A percentile compares a stretch with the other conserved stretches of the same genome.
Evolutionary conservation across 164 flowering plant species (phyloP).

Genomic region (Vitis cinerea): DNA sequence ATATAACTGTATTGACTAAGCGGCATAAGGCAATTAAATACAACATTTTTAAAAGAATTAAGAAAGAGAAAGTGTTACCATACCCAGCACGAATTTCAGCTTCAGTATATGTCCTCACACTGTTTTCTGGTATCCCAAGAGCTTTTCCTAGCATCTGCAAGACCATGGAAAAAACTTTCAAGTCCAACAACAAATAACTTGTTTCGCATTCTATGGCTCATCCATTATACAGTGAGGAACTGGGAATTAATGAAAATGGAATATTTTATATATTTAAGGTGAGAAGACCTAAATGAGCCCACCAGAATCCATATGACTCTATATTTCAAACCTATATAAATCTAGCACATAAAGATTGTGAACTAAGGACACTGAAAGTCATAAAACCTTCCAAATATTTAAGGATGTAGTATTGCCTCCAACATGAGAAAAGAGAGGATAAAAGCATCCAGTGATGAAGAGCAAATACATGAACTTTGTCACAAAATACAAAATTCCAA

Average conservation of each 20-base stretch:
- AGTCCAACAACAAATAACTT: too few relatives aligned
- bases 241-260: not conserved
- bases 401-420: not conserved
- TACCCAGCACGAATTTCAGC: constrained; percentile 99
- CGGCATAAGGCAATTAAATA: not conserved
- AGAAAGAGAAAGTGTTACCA: constrained; percentile 4
- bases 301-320: not conserved
- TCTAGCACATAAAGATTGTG: not conserved
- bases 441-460: not conserved
- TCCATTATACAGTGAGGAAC: not conserved
- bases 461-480: constrained; percentile 19
- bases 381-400: not conserved
- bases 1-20: not conserved
- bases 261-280: too few relatives aligned
- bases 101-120: constrained; percentile 82
- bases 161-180: too few relatives aligned
- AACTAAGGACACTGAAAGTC: not conserved
- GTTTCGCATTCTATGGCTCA: too few relatives aligned
- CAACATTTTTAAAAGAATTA: not conserved
- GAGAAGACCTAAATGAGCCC: too few relatives aligned
- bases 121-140: constrained; percentile 84
- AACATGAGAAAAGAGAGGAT: not conserved
- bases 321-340: not conserved
- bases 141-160: constrained; percentile 83
- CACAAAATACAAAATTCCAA: not conserved